These are phyloP conservation scores for Kodamaea kaohsiungensis DNA, from an alignment of 805 yeast genomes.

Conservation along the genomic window DNA sequence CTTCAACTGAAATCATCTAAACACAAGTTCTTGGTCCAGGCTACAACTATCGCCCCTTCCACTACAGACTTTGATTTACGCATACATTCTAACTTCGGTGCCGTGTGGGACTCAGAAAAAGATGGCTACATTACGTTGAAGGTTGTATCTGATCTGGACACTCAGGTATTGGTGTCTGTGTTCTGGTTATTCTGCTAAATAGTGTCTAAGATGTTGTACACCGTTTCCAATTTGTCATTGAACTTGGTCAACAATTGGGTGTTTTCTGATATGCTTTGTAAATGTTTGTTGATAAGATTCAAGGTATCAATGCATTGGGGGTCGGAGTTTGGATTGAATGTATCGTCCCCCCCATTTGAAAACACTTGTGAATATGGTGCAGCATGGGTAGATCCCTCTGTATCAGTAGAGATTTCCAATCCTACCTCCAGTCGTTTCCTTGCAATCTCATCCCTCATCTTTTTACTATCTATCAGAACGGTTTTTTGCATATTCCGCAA, in stretches of 20 bases:
- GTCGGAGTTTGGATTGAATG: slow-evolving; percentile 14
- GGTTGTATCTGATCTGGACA: slow-evolving; percentile 13
- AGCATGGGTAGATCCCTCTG: not conserved
- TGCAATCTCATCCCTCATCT: slow-evolving; percentile 4
- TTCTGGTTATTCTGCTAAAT: slow-evolving; percentile 19
- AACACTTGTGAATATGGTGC: not conserved
- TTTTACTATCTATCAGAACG: slow-evolving; percentile 10
- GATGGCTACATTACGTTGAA: slow-evolving; percentile 53
- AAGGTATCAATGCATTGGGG: slow-evolving; percentile 19
- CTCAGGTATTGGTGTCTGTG: slow-evolving; percentile 6
- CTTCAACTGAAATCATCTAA: slow-evolving; percentile 49
- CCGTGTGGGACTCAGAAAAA: slow-evolving; percentile 55
- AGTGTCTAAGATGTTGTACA: slow-evolving; percentile 16
- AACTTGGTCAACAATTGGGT: slow-evolving; percentile 13
- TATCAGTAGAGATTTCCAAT: not conserved
- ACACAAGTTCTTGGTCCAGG: slow-evolving; percentile 55
- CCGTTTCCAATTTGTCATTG: slow-evolving; percentile 17
- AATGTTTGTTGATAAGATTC: slow-evolving; percentile 14
- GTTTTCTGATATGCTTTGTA: slow-evolving; percentile 16
- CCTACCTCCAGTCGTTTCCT: slow-evolving; percentile 4
- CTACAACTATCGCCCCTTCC: slow-evolving; percentile 28
- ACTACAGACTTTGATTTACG: slow-evolving; percentile 20
- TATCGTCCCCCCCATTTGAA: not conserved
- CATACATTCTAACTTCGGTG: slow-evolving; percentile 45
- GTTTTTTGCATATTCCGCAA: slow-evolving; percentile 31